Conservation (phyloP, 352 stramenopile genomes). For the Phytophthora cactorum region DNA sequence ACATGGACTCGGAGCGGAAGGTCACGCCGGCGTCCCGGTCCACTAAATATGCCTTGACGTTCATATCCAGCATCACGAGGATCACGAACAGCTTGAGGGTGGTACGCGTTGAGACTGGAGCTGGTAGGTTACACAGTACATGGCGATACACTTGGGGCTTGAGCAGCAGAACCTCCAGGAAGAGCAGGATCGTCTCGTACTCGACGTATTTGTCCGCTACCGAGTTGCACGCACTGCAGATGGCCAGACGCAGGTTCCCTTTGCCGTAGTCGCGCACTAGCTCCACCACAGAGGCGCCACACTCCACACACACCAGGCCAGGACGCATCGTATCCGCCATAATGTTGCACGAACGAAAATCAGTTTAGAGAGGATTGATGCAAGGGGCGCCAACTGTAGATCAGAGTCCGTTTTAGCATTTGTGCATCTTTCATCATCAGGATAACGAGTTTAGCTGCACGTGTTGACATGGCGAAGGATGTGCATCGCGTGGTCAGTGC, state of each 20-base stretch:
- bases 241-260: constrained; percentile 81
- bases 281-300: constrained; percentile 61
- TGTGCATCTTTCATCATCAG: neutral
- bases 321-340: constrained; percentile 10
- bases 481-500: constrained; percentile 40
- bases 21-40: constrained; percentile 67
- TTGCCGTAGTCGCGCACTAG: constrained; percentile 88
- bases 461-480: constrained; percentile 61
- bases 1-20: constrained; percentile 68
- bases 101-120: constrained; percentile 51
- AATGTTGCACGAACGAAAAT: constrained; percentile 16
- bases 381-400: neutral
- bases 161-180: constrained; percentile 87
- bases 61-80: constrained; percentile 87
- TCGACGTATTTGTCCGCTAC: constrained; percentile 91
- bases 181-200: constrained; percentile 85
- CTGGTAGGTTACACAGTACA: constrained; percentile 79
- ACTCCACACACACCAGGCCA: constrained; percentile 79
- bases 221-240: constrained; percentile 70
- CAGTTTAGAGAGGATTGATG: neutral
- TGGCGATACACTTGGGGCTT: constrained; percentile 88
- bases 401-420: neutral
- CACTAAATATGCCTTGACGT: constrained; percentile 85
- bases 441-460: neutral
- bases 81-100: constrained; percentile 81